Conservation (phyloP, 2,329 filamentous ascomycete genomes). For the Botrytis deweyae region DNA sequence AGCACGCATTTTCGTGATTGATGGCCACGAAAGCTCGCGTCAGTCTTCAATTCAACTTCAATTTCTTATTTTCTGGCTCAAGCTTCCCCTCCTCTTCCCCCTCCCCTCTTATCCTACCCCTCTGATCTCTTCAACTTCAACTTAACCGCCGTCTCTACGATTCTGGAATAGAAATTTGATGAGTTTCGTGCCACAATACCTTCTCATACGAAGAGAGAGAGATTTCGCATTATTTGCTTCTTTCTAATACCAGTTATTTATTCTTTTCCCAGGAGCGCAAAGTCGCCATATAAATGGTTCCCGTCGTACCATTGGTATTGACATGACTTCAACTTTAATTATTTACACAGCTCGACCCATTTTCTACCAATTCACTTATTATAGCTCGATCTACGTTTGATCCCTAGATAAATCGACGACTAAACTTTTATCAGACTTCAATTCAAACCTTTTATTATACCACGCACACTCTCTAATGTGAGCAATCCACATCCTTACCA, state of each 20-base stretch:
- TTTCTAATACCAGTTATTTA: not conserved
- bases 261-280: not conserved
- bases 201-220: not conserved
- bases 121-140: not conserved
- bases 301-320: not conserved
- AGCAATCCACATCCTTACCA: not conserved
- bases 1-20: slow-evolving; percentile 17
- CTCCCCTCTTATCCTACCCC: not conserved
- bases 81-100: not conserved
- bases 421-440: not conserved
- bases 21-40: not conserved
- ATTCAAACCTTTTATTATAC: not conserved
- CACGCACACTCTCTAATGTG: not conserved
- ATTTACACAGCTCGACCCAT: slow-evolving; percentile 3
- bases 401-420: not conserved
- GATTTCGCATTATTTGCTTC: not conserved
- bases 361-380: slow-evolving; percentile 7
- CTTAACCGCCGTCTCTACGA: not conserved
- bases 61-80: not conserved
- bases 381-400: not conserved
- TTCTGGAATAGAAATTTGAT: not conserved
- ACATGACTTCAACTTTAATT: not conserved
- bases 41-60: slow-evolving; percentile 6
- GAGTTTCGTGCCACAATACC: not conserved
- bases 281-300: not conserved